Evolutionary conservation across 768 basidiomycete genomes (phyloP).

Genomic region (Boletus rubropictus): DNA sequence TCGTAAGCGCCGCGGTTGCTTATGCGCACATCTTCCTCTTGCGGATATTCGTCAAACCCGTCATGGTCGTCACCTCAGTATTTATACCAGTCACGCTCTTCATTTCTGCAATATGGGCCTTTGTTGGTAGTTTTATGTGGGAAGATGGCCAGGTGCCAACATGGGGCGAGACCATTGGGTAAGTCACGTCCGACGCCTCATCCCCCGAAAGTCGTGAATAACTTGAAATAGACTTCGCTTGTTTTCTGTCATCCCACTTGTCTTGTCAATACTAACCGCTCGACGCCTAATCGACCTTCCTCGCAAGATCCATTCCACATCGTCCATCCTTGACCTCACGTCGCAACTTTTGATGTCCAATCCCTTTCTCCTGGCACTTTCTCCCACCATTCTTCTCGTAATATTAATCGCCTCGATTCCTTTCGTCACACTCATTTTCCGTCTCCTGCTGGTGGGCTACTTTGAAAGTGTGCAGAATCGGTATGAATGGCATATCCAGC

Average conservation of each 20-base stretch:
- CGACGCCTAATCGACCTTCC: constrained; percentile 69
- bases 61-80: constrained; percentile 71
- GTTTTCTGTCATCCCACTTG: constrained; percentile 71
- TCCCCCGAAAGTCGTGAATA: constrained; percentile 1
- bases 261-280: constrained; percentile 63
- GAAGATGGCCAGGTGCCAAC: constrained; percentile 51
- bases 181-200: constrained; percentile 24
- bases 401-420: constrained; percentile 70
- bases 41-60: constrained; percentile 77
- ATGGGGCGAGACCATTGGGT: constrained; percentile 82
- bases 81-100: constrained; percentile 71
- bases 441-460: constrained; percentile 69
- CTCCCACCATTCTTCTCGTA: constrained; percentile 63
- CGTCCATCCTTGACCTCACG: constrained; percentile 50
- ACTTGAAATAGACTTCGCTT: constrained; percentile 39
- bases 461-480: constrained; percentile 37
- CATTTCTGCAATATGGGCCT: constrained; percentile 74
- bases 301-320: constrained; percentile 61
- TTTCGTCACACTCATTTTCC: constrained; percentile 72
- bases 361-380: constrained; percentile 70
- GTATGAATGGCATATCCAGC: constrained; percentile 49
- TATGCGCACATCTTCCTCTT: constrained; percentile 73
- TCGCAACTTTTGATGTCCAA: constrained; percentile 66
- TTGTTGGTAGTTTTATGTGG: constrained; percentile 72
- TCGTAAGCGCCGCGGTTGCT: constrained; percentile 63